Conservation (phyloP, 2,329 filamentous ascomycete genomes). For the Neocucurbitaria cava region DNA sequence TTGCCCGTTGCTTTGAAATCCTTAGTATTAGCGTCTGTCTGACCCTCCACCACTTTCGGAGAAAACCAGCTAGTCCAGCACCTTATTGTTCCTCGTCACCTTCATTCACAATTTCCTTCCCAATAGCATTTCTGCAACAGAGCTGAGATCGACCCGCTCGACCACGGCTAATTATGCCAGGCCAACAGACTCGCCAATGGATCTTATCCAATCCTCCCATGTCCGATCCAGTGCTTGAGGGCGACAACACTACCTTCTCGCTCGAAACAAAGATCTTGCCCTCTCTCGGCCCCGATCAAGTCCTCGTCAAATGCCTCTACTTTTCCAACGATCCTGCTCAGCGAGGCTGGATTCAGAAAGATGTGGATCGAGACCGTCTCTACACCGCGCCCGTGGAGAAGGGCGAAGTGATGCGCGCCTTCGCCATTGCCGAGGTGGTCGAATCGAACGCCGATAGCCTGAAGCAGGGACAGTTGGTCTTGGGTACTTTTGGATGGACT, state of each 20-base stretch:
- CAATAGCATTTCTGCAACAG: background rate
- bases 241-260: conserved; percentile 50
- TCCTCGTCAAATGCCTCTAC: conserved; percentile 56
- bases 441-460: conserved; percentile 63
- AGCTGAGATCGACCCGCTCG: background rate
- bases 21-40: background rate
- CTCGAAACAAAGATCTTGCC: conserved; percentile 47
- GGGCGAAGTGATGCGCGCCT: conserved; percentile 67
- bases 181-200: conserved; percentile 52
- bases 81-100: background rate
- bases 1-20: background rate
- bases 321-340: conserved; percentile 63
- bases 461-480: conserved; percentile 65
- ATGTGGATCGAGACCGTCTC: conserved; percentile 51
- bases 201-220: conserved; percentile 51
- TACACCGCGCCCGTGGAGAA: conserved; percentile 56
- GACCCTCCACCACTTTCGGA: background rate
- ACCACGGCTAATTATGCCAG: conserved; percentile 29
- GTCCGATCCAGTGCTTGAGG: conserved; percentile 44
- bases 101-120: background rate
- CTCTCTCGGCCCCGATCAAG: conserved; percentile 47
- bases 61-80: background rate
- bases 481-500: conserved; percentile 65
- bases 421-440: conserved; percentile 65
- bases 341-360: conserved; percentile 57